phyloP scores from a whole-genome alignment of 805 yeast species.

The Debaryomyces hansenii region DNA sequence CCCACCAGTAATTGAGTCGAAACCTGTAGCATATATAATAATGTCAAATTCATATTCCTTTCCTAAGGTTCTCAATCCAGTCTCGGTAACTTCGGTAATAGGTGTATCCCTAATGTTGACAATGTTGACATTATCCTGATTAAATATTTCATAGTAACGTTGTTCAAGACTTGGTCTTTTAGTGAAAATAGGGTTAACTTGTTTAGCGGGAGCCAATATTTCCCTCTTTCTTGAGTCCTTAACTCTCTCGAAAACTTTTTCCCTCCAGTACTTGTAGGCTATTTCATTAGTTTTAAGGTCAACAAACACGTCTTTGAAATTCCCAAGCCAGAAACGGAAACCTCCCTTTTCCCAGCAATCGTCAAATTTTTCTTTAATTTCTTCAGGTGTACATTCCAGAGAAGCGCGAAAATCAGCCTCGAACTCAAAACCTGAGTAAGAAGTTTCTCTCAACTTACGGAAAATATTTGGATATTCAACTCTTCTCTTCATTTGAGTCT shows the following conservation, averaged over 20 bases:
- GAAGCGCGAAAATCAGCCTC: neutral
- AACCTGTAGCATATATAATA: slow-evolving; percentile 17
- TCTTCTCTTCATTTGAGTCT: slow-evolving; percentile 7
- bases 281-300: slow-evolving; percentile 15
- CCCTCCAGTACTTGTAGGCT: slow-evolving; percentile 20
- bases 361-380: slow-evolving; percentile 12
- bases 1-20: slow-evolving; percentile 22
- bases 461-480: slow-evolving; percentile 2
- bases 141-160: slow-evolving; percentile 15
- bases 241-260: slow-evolving; percentile 13
- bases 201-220: slow-evolving; percentile 20
- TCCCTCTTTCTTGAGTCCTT: slow-evolving; percentile 14
- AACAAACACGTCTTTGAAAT: slow-evolving; percentile 13
- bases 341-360: slow-evolving; percentile 22
- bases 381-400: slow-evolving; percentile 13
- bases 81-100: slow-evolving; percentile 12
- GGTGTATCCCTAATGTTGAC: slow-evolving; percentile 16
- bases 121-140: slow-evolving; percentile 15
- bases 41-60: slow-evolving; percentile 13
- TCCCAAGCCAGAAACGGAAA: slow-evolving; percentile 23
- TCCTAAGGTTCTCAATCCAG: slow-evolving; percentile 12
- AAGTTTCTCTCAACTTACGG: slow-evolving; percentile 8
- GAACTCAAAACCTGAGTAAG: neutral
- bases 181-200: slow-evolving; percentile 16
- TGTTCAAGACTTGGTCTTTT: slow-evolving; percentile 18